A percentile compares a stretch with the other conserved stretches of the same genome.
Evolutionary conservation across 1,284 basidiomycete species (phyloP).

Genomic region (Apiotrichum brassicae): DNA sequence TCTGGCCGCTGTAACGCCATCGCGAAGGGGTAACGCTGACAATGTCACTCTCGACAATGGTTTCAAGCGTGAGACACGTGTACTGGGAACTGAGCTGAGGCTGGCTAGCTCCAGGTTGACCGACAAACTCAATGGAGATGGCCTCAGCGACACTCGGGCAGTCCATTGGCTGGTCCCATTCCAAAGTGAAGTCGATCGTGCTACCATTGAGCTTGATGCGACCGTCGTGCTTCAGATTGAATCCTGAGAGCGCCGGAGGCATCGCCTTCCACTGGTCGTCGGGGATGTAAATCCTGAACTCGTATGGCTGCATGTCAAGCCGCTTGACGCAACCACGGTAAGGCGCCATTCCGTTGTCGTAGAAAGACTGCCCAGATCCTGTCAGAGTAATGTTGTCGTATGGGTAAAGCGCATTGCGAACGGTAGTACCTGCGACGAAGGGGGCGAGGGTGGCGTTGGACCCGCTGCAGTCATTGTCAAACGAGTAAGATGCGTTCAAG

Average conservation of each 20-base stretch:
- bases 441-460: constrained; percentile 69
- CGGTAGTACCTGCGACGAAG: constrained; percentile 55
- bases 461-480: constrained; percentile 56
- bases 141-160: constrained; percentile 60
- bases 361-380: constrained; percentile 61
- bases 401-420: constrained; percentile 73
- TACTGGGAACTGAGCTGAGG: background rate
- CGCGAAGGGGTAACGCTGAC: constrained; percentile 55
- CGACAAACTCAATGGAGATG: constrained; percentile 60
- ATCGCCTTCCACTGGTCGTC: constrained; percentile 59
- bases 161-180: constrained; percentile 71
- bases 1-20: constrained; percentile 68
- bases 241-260: constrained; percentile 66
- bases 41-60: constrained; percentile 44
- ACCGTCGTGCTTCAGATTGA: constrained; percentile 75
- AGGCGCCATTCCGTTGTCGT: constrained; percentile 56
- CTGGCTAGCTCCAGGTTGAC: constrained; percentile 52
- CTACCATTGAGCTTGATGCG: constrained; percentile 58
- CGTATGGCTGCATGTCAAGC: constrained; percentile 64
- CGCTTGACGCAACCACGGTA: constrained; percentile 64
- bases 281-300: constrained; percentile 76
- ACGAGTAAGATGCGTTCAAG: constrained; percentile 65
- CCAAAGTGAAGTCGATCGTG: constrained; percentile 60
- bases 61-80: constrained; percentile 40
- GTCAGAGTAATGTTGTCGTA: constrained; percentile 68